Conservation (phyloP, 129 eudicot genomes). For the Chrysanthemum seticuspe region DNA sequence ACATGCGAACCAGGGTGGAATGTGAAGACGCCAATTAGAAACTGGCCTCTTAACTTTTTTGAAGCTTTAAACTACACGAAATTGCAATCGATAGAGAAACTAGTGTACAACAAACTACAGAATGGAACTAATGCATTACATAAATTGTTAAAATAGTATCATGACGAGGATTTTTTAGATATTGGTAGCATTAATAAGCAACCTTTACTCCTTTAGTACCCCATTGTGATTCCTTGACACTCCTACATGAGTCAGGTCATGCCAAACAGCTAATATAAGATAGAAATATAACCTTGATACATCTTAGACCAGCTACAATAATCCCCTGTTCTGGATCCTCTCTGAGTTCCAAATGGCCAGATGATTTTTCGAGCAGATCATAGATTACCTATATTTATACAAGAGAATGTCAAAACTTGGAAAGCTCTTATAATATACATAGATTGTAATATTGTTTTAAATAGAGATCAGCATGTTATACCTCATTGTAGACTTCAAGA, state of each 20-base stretch:
- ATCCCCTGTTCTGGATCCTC: slow-evolving; percentile 95
- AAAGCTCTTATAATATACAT: slow-evolving; percentile 10
- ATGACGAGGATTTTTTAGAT: too few species aligned
- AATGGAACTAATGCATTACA: too few species aligned
- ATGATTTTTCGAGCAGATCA: slow-evolving; percentile 92
- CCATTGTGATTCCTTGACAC: too few species aligned
- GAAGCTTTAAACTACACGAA: neutral
- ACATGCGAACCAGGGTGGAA: neutral
- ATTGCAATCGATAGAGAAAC: too few species aligned
- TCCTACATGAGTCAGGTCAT: too few species aligned
- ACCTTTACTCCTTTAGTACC: too few species aligned
- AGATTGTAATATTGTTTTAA: slow-evolving; percentile 1
- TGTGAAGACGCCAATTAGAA: neutral
- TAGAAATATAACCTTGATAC: slow-evolving; percentile 61
- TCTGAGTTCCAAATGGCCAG: slow-evolving; percentile 95
- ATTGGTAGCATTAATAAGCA: too few species aligned
- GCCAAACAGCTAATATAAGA: neutral
- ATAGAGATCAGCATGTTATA: slow-evolving; percentile 21
- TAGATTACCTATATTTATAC: slow-evolving; percentile 79
- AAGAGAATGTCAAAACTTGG: neutral
- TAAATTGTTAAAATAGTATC: too few species aligned
- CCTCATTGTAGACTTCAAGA: slow-evolving; percentile 98
- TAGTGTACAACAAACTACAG: too few species aligned
- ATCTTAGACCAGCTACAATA: slow-evolving; percentile 80
- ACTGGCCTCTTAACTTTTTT: neutral